Base-by-base conservation (phyloP, 306 rosid species). In the Echinosophora koreensis region DNA sequence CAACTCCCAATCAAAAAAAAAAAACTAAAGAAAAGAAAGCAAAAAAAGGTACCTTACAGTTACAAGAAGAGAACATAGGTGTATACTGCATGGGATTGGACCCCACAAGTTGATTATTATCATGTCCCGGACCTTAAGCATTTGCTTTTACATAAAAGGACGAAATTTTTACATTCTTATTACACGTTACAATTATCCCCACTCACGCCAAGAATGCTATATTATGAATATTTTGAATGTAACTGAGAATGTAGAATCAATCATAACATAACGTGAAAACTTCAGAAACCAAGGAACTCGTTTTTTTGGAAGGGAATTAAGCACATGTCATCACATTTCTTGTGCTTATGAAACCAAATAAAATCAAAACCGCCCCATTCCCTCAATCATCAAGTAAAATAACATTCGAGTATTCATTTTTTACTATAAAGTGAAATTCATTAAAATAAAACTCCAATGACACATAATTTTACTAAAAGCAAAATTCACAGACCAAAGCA, bases 271-370 rank as follows among this genome's bases (percentile, higher is more conserved):
- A n/a, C n/a, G 63, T 22, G 51, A 7, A n/a, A 18, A 28, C 28
- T 42, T 73, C 46, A 7, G 3, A 11, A 57, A 9, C 57, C 7
- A 34, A 28, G 4, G n/a, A n/a, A n/a, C n/a, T n/a, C n/a, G 1
- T 22, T 6, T 6, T 16, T 16, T 17, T 74, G 6, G 34, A 17
- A 32, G 10, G 38, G 8, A 41, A 22, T 13, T 54, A 56, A 47
- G 38, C 79, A 59, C 79, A 49, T 49, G 59, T 8, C 73, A 27
- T 22, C 22, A 11, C 22, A 55, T 18, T 56, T 71, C 65, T 72
- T 57, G 42, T 39, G 39, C 16, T 38, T 22, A 28, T 54, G 55
- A 30, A 32, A 28, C 32, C 69, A 72, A 27, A 73, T 59, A 58
- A 42, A 57, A 44, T 44, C 32, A 4, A 41, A 6, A 17, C 16